Evolutionary conservation across 1,139 yeast species (phyloP).

Genomic region (Yamadazyma diospyri): DNA sequence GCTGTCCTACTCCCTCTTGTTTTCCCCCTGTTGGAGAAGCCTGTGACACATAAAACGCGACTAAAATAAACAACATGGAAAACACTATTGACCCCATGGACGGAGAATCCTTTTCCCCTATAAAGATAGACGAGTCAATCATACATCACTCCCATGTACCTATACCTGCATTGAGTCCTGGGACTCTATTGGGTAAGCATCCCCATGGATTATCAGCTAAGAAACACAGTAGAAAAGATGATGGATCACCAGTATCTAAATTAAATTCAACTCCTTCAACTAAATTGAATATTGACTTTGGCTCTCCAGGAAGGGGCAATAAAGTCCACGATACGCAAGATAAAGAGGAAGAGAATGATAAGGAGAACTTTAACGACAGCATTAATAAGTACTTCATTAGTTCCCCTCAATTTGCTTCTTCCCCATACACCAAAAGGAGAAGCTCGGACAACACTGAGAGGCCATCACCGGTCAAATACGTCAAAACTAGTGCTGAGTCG

Average conservation of each 20-base stretch:
- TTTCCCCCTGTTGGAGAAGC: no score
- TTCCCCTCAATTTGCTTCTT: conserved; percentile 15
- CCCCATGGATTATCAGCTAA: conserved; percentile 50
- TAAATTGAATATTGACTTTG: conserved; percentile 1
- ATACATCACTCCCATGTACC: conserved; percentile 6
- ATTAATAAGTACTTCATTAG: conserved; percentile 12
- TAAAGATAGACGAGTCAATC: conserved; percentile 3
- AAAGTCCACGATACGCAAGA: conserved; percentile 13
- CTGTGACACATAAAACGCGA: conserved; percentile 2
- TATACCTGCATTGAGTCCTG: conserved; percentile 5
- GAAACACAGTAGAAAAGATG: conserved; percentile 27
- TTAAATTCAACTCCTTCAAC: conserved; percentile 3
- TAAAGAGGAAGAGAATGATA: conserved; percentile 17
- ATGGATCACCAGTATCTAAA: conserved; percentile 4
- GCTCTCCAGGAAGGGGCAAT: conserved; percentile 4
- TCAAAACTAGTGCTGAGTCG: conserved; percentile 2
- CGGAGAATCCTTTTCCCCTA: conserved; percentile 8
- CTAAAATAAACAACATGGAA: conserved; percentile 4
- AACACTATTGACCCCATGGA: conserved; percentile 6
- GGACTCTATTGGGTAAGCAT: conserved; percentile 18
- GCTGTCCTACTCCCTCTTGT: no score
- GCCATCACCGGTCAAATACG: conserved; percentile 2
- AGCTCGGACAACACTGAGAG: conserved; percentile 2
- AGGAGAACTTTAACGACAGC: conserved; percentile 10
- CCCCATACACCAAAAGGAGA: conserved; percentile 8